Percentiles rank a stretch among this genome's conserved stretches.
Evolutionary conservation across 352 stramenopile species (phyloP).

Genomic region (Globisporangium sylvaticum): DNA sequence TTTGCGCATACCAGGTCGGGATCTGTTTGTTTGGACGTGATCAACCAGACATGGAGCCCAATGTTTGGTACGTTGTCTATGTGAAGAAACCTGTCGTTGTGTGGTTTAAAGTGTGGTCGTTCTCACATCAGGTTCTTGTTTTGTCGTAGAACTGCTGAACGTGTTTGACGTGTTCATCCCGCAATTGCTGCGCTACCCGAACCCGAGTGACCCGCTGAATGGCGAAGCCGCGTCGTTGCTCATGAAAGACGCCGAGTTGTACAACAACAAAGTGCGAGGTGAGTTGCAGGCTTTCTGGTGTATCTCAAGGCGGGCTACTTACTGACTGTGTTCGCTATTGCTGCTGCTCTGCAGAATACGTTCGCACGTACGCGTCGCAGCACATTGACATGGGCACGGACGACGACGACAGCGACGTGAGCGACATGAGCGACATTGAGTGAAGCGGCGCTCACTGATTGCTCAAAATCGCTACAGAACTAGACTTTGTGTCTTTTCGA

Average conservation of each 20-base stretch:
- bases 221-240: slow-evolving; percentile 86
- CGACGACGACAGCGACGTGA: slow-evolving; percentile 78
- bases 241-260: slow-evolving; percentile 85
- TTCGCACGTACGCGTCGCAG: slow-evolving; percentile 72
- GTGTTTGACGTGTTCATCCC: slow-evolving; percentile 94
- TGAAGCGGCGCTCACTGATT: neutral
- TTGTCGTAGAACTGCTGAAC: slow-evolving; percentile 82
- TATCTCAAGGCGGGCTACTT: neutral
- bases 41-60: slow-evolving; percentile 94
- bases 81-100: neutral
- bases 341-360: slow-evolving; percentile 49
- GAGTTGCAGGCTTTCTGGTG: neutral
- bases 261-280: slow-evolving; percentile 89
- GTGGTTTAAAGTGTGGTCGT: neutral
- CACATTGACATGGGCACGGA: slow-evolving; percentile 67
- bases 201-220: slow-evolving; percentile 90
- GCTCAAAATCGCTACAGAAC: neutral
- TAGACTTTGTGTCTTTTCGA: slow-evolving; percentile 8
- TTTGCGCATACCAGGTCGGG: slow-evolving; percentile 55
- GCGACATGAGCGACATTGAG: slow-evolving; percentile 81
- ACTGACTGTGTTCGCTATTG: neutral
- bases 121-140: slow-evolving; percentile 1
- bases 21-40: slow-evolving; percentile 92
- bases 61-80: slow-evolving; percentile 77
- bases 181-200: slow-evolving; percentile 91